These are phyloP conservation scores for Cephalotrichum gorgonifer DNA, from an alignment of 2,329 filamentous ascomycete genomes.

Conservation along the genomic window DNA sequence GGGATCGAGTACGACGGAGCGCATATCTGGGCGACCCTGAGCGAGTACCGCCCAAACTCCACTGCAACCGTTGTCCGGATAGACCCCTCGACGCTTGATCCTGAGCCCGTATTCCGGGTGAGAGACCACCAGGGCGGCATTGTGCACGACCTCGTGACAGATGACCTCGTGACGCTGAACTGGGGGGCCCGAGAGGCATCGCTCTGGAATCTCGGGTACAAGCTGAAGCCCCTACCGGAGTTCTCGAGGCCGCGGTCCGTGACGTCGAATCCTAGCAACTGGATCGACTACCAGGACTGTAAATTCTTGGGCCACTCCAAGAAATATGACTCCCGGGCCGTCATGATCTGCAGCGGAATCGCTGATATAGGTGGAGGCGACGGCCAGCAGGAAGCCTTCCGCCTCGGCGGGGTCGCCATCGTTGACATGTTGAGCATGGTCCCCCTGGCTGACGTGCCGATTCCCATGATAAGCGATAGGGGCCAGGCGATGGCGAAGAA, in stretches of 20 bases:
- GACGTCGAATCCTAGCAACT: slow-evolving; percentile 28
- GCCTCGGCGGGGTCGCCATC: slow-evolving; percentile 34
- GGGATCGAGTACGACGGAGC: slow-evolving; percentile 37
- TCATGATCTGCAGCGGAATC: slow-evolving; percentile 38
- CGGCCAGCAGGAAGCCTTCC: slow-evolving; percentile 13
- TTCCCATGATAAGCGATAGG: slow-evolving; percentile 26
- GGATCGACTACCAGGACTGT: slow-evolving; percentile 40
- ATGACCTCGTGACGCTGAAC: slow-evolving; percentile 28
- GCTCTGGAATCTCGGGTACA: slow-evolving; percentile 19
- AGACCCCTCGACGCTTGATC: slow-evolving; percentile 23
- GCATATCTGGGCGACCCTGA: slow-evolving; percentile 33
- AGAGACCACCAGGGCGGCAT: slow-evolving; percentile 35
- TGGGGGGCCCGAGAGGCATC: slow-evolving; percentile 34
- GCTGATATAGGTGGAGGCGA: slow-evolving; percentile 17
- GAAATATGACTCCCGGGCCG: slow-evolving; percentile 21
- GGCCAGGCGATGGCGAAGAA: slow-evolving; percentile 34
- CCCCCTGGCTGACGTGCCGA: slow-evolving; percentile 33
- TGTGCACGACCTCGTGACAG: slow-evolving; percentile 25
- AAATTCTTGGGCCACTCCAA: slow-evolving; percentile 33
- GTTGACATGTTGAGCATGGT: slow-evolving; percentile 33
- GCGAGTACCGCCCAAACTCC: slow-evolving; percentile 35
- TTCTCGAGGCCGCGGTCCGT: slow-evolving; percentile 8
- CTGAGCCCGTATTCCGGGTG: slow-evolving; percentile 22
- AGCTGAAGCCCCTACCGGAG: neutral
- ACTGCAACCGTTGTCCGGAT: slow-evolving; percentile 30